Conservation (phyloP, 2,329 filamentous ascomycete genomes). For the Penicillium hesseltinei region DNA sequence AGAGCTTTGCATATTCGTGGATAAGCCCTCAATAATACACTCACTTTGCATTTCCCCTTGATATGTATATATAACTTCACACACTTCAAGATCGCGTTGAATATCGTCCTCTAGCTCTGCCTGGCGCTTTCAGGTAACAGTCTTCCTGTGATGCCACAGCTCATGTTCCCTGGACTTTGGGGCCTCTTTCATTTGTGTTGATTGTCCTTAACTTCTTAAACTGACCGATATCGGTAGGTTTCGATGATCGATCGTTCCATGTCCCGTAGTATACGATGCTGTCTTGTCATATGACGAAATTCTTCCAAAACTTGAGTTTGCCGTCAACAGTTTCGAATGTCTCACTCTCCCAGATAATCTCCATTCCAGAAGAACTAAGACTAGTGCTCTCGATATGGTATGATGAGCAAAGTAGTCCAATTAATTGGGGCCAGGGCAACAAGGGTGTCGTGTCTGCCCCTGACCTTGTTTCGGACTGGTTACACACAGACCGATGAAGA, state of each 20-base stretch:
- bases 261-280: no score
- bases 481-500: background rate
- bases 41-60: background rate
- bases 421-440: background rate
- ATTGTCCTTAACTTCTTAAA: background rate
- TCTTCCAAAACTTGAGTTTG: no score
- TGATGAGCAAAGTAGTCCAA: background rate
- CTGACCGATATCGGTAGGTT: no score
- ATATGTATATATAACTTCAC: background rate
- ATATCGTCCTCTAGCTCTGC: background rate
- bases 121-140: background rate
- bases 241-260: no score
- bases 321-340: background rate
- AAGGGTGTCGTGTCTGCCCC: background rate
- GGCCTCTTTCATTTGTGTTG: background rate
- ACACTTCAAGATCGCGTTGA: no score
- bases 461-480: background rate
- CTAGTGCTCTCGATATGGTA: background rate
- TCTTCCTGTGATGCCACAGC: background rate
- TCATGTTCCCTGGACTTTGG: background rate
- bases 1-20: background rate
- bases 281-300: no score
- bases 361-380: background rate
- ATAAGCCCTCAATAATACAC: background rate
- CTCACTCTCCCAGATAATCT: background rate